These are phyloP conservation scores for Prunus mume DNA, from an alignment of 306 rosid species.

Conservation along the genomic window DNA sequence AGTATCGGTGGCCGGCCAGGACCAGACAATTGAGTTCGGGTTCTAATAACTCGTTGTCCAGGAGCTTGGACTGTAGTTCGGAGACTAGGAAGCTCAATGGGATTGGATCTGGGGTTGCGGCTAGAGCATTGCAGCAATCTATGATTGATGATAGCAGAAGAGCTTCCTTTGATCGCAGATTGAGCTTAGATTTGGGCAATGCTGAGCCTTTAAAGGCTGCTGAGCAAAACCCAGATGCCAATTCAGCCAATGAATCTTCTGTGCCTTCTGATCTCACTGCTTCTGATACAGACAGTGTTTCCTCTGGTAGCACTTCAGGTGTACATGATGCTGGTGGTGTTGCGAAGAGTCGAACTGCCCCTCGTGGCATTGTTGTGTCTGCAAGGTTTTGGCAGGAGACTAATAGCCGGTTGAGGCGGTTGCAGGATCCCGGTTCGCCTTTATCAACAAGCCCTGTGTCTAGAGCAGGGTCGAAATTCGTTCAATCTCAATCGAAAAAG, in stretches of 20 bases:
- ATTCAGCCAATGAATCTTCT: conserved; percentile 45
- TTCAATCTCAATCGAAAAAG: conserved; percentile 67
- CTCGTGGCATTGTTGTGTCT: conserved; percentile 75
- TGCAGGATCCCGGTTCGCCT: conserved; percentile 94
- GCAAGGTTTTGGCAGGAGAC: conserved; percentile 99
- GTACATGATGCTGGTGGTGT: conserved; percentile 53
- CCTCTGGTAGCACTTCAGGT: conserved; percentile 95
- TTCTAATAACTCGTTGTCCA: conserved; percentile 40
- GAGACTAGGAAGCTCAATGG: conserved; percentile 48
- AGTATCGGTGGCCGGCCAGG: conserved; percentile 92
- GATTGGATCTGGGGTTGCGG: conserved; percentile 69
- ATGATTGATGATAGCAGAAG: conserved; percentile 57
- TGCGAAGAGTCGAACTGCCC: conserved; percentile 35
- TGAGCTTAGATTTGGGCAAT: conserved; percentile 86
- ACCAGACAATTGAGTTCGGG: conserved; percentile 42
- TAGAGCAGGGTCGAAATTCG: conserved; percentile 45
- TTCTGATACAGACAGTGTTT: conserved; percentile 94
- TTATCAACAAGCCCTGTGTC: conserved; percentile 67
- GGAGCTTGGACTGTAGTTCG: conserved; percentile 63
- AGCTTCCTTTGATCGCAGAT: conserved; percentile 75
- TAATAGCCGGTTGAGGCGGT: conserved; percentile 75
- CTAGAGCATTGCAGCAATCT: conserved; percentile 65
- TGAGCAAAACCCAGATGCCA: conserved; percentile 46
- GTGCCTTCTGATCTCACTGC: conserved; percentile 79
- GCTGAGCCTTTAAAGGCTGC: conserved; percentile 46